Evolutionary conservation across 108 stramenopile species (phyloP), one percentile per base, ranked within the genome.

Genomic region (Pseudonitzschia delicatissima): DNA sequence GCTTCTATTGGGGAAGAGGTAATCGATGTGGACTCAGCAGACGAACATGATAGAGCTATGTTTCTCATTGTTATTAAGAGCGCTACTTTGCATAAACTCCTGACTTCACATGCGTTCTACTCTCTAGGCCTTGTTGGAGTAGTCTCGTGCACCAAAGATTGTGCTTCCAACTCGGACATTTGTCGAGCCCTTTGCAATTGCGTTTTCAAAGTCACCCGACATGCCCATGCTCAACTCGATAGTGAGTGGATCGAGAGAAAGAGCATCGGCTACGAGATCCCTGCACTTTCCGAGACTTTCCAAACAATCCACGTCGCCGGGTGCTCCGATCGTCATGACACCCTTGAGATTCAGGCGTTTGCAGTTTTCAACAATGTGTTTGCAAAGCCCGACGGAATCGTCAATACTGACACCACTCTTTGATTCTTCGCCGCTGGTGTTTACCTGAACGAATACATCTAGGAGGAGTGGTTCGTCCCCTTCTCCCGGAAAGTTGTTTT

Each of bases 281-380:
- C 90, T 77, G 60, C 86, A 89, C 40, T 66, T 42, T 1, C 67
- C 76, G 55, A 91, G 74, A 23, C 44, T 64, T 45, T 96, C 94
- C 53, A 96, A 92, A 68, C 92, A 93, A 15, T 79, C 60, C 29
- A 79, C 50, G 70, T 97, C 96, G 1, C 94, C 97, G 5, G 87
- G 86, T 21, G 95, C 93, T 32, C 99, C 99, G 71, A 99, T 99
- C 26, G 98, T 98, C 99, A 99, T 99, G 63, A 99, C 76, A 3
- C 99, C 99, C 28, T 80, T 77, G 44, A 98, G 58, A 5, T 84
- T 71, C 18, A 99, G 74, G 49, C 71, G 51, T 20, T 79, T 77
- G 67, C 96, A 98, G 62, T 83, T 69, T 8, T 80, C 73, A 27
- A 44, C 44, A 39, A 98, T 79, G 67, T 93, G 74, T 44, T 80